Base-by-base conservation (phyloP, 129 eudicot species). In the Solidago caesia region DNA sequence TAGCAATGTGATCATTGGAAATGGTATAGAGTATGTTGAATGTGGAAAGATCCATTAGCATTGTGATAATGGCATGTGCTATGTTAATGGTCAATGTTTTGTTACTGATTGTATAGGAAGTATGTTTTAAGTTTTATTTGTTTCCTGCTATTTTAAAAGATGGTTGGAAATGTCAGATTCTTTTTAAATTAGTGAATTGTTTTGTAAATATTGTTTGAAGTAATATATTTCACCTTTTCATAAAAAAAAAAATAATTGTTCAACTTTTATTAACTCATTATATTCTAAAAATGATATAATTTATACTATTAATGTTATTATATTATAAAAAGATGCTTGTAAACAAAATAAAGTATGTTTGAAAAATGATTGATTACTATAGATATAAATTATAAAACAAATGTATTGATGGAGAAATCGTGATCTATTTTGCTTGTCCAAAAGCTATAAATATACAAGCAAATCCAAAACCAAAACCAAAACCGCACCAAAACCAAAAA, bases 391-490 rank as follows among this genome's bases (percentile, higher is more conserved):
- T 21, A 21, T 0, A 21, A 21, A 21, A 0, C 0, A 33, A 33
- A 33, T 33, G 2, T 33, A 33, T 33, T 33, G 39, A 33, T 33
- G 39, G 2, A 76, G 3, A 44, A 71, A 66, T 2, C 79, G 72
- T 65, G 16, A 42, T 42, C 46, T 45, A 7, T 58, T 76, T 76
- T 58, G 80, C 62, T 42, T 33, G 61, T 33, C 52, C 60, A 76
- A 67, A 56, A 57, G 68, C 80, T 58, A 76, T 76, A 76, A 67
- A 68, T 57, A 9, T 39, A 67, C 68, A 56, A 53, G 1, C 25
- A 29, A 45, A 67, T 8, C 25, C 10, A 10, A 26, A 66, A 9
- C 68, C 67, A 45, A 67, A 25, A 46, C 16, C 21, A 45, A 67
- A 25, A 46, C 16, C 21, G 27, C 62, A 62, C 13, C 2, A 48